Evolutionary conservation across 225 moss, liverwort and hornwort species (phyloP).

Genomic region (Rhytidiadelphus loreus): DNA sequence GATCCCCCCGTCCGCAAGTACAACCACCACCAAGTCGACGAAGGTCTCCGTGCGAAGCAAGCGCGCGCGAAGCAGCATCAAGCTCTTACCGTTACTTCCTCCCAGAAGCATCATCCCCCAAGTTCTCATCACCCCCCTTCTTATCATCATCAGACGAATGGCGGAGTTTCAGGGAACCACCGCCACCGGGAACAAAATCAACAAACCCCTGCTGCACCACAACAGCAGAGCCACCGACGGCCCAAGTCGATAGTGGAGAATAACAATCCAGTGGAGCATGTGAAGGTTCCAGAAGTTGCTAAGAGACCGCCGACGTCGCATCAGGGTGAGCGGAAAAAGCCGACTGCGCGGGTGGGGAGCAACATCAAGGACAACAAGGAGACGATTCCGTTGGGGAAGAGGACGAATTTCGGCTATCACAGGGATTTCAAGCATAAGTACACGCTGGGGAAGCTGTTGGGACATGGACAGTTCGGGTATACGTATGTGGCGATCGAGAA

Average conservation of each 20-base stretch:
- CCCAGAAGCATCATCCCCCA: background rate
- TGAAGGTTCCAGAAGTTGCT: background rate
- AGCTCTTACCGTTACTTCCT: background rate
- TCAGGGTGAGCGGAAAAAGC: slow-evolving; percentile 18
- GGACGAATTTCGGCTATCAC: slow-evolving; percentile 76
- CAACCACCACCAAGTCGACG: background rate
- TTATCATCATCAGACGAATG: background rate
- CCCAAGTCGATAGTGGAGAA: background rate
- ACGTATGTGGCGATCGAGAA: slow-evolving; percentile 66
- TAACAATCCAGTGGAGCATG: background rate
- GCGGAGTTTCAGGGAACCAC: background rate
- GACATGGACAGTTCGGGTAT: slow-evolving; percentile 86
- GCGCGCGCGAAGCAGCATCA: background rate
- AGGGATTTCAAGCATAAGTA: slow-evolving; percentile 71
- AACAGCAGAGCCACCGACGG: background rate
- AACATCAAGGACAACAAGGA: slow-evolving; percentile 51
- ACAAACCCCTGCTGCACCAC: background rate
- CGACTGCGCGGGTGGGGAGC: slow-evolving; percentile 25
- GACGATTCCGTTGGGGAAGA: slow-evolving; percentile 66
- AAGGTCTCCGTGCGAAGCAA: slow-evolving; percentile 1
- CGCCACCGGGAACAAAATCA: background rate
- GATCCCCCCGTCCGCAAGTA: slow-evolving; percentile 3
- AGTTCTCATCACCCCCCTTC: background rate
- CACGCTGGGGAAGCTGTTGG: slow-evolving; percentile 78
- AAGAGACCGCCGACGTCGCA: slow-evolving; percentile 2